Evolutionary conservation across 192 early-diverging fungal genomes (phyloP).

Genomic region (Backusella circina): DNA sequence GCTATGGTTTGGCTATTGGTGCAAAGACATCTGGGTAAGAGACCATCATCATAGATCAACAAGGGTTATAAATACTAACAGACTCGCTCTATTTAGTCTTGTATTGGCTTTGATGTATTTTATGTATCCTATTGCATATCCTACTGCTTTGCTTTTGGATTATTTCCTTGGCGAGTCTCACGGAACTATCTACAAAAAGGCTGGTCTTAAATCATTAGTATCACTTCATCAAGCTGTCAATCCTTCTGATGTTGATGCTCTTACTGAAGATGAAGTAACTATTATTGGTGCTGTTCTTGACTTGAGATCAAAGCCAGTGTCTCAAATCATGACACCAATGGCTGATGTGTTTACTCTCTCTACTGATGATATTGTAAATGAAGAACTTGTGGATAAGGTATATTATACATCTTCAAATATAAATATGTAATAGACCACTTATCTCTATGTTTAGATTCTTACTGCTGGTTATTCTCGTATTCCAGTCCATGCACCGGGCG

Average conservation of each 20-base stretch:
- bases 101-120: slow-evolving; percentile 65
- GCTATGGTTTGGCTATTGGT: slow-evolving; percentile 89
- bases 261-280: slow-evolving; percentile 75
- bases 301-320: slow-evolving; percentile 66
- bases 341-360: slow-evolving; percentile 66
- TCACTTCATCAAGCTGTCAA: slow-evolving; percentile 67
- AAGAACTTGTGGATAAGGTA: slow-evolving; percentile 45
- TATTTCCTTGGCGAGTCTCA: slow-evolving; percentile 81
- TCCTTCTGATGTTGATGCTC: slow-evolving; percentile 51
- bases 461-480: slow-evolving; percentile 72
- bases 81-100: slow-evolving; percentile 41
- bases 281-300: slow-evolving; percentile 79
- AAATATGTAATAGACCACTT: background rate
- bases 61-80: no score
- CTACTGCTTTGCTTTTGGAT: slow-evolving; percentile 87
- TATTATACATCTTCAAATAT: background rate
- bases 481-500: slow-evolving; percentile 62
- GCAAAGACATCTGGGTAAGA: slow-evolving; percentile 71
- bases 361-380: slow-evolving; percentile 57
- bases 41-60: no score
- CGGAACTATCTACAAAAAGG: slow-evolving; percentile 83
- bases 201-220: slow-evolving; percentile 74
- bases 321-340: slow-evolving; percentile 69
- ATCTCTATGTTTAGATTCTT: slow-evolving; percentile 51
- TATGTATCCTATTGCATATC: slow-evolving; percentile 75